phyloP scores from a whole-genome alignment of 805 yeast genomes.

The Teunomyces pallodes region DNA sequence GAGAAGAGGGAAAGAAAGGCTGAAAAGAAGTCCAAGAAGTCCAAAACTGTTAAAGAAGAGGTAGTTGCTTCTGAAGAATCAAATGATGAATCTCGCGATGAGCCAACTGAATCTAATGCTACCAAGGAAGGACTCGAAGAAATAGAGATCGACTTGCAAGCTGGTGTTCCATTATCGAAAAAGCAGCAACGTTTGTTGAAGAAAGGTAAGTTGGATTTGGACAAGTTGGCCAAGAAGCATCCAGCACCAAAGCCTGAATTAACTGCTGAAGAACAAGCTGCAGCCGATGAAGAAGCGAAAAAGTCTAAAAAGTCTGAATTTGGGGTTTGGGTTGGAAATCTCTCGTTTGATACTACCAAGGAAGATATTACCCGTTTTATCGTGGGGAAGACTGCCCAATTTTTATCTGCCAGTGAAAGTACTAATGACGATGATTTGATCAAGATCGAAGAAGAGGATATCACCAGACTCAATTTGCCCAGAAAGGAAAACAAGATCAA shows the following conservation, averaged over 20 bases:
- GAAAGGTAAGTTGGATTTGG: constrained; percentile 71
- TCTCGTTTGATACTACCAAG: constrained; percentile 77
- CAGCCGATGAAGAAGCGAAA: constrained; percentile 26
- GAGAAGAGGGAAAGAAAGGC: constrained; percentile 24
- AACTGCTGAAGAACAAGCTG: constrained; percentile 27
- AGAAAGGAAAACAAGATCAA: constrained; percentile 62
- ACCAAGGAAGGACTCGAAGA: constrained; percentile 59
- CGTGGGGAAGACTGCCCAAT: constrained; percentile 51
- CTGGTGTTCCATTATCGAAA: constrained; percentile 81
- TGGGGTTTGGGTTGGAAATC: constrained; percentile 94
- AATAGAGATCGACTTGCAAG: constrained; percentile 65
- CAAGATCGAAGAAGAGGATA: constrained; percentile 52
- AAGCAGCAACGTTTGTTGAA: constrained; percentile 70
- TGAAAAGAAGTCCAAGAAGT: constrained; percentile 33
- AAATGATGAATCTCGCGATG: constrained; percentile 9
- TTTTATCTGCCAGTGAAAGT: constrained; percentile 9
- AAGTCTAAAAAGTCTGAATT: constrained; percentile 46
- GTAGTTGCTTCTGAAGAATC: constrained; percentile 9
- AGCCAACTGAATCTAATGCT: constrained; percentile 7
- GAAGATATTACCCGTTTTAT: constrained; percentile 71
- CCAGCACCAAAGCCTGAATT: constrained; percentile 39
- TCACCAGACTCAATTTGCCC: constrained; percentile 81
- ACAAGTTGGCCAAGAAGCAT: constrained; percentile 45
- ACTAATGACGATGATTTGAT: constrained; percentile 25
- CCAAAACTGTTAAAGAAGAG: constrained; percentile 22